Base-by-base conservation (phyloP, 2,329 filamentous ascomycete species). In the Boeremia exigua region DNA sequence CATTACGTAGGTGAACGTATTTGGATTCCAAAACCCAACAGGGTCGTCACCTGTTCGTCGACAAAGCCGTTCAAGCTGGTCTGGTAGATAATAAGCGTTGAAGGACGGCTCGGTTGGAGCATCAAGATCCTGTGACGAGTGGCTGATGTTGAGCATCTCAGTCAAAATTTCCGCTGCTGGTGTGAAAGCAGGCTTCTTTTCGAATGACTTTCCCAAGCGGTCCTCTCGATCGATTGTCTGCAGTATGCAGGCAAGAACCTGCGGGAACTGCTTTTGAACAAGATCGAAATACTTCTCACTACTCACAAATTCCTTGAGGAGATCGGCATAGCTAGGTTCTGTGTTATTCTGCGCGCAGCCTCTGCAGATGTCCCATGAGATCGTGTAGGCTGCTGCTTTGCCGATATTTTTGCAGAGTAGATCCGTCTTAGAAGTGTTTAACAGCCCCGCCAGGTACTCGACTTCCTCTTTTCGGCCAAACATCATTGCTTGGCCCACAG, bases 81-180 rank as follows among this genome's bases (percentile, higher is more conserved):
- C 85, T 10, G 88, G 79, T 3, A 99, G 81, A 66, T 89, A 90
- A 63, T 88, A 92, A 27, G 88, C 88, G 62, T 85, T 88, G 77
- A 97, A 98, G 48, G 86, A 88, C 3, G 95, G 95, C 67, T 98
- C 93, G 63, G 96, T 92, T 52, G 89, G 91, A 10, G 88, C 81
- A 3, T 92, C 89, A 7, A 97, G 78, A 11, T 79, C 76, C 27
- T 84, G 82, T 2, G 80, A 78, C 0, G 92, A 92, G 60, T 87
- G 80, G 28, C 89, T 86, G 61, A 88, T 86, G 3, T 73, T 75
- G 61, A 86, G 88, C 69, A 99, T 96, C 27, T 85, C 81, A 14
- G 79, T 78, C 76, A 96, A 83, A 28, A 84, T 85, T 27, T 86
- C 78, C 2, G 84, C 83, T 3, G 91, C 88, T 49, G 85, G 81